Evolutionary conservation across 1,139 yeast species (phyloP).

Genomic region (Yarrowia galli): DNA sequence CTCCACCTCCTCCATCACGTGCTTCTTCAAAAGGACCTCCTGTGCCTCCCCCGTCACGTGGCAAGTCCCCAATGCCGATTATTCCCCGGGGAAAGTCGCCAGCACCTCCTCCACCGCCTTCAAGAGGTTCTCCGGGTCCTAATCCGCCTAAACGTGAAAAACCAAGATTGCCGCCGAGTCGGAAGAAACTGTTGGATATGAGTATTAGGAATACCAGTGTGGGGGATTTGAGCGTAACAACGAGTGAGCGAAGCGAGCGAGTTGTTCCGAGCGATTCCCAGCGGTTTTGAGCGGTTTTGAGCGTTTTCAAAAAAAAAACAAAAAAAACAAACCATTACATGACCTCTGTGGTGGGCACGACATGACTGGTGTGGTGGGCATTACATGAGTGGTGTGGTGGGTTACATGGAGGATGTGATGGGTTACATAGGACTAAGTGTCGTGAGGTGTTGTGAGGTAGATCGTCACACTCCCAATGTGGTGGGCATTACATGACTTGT

Average conservation of each 20-base stretch:
- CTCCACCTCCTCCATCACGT: conserved; percentile 34
- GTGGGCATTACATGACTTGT: too few relatives aligned
- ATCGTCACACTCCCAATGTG: too few relatives aligned
- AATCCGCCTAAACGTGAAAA: conserved; percentile 11
- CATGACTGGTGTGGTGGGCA: too few relatives aligned
- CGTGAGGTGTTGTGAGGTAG: too few relatives aligned
- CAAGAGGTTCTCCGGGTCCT: background rate
- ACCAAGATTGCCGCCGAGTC: conserved; percentile 17
- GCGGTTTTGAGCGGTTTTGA: background rate
- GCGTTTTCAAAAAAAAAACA: too few relatives aligned
- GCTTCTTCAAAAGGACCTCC: conserved; percentile 21
- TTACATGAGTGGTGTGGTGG: too few relatives aligned
- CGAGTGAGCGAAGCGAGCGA: background rate
- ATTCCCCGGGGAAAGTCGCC: background rate
- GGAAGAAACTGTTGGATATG: conserved; percentile 21
- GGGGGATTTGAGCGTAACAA: conserved; percentile 1
- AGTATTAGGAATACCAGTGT: conserved; percentile 18
- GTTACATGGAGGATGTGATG: too few relatives aligned
- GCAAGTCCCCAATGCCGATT: conserved; percentile 4
- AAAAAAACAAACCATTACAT: too few relatives aligned
- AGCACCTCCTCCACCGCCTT: conserved; percentile 21
- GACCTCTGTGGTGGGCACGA: too few relatives aligned
- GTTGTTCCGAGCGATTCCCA: too few relatives aligned
- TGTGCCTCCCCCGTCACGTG: conserved; percentile 15
- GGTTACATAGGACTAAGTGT: too few relatives aligned